A percentile compares a stretch with the other conserved stretches of the same genome.
Conservation (phyloP, 2,329 filamentous ascomycete species). For the Sphaerostilbella broomeana region DNA sequence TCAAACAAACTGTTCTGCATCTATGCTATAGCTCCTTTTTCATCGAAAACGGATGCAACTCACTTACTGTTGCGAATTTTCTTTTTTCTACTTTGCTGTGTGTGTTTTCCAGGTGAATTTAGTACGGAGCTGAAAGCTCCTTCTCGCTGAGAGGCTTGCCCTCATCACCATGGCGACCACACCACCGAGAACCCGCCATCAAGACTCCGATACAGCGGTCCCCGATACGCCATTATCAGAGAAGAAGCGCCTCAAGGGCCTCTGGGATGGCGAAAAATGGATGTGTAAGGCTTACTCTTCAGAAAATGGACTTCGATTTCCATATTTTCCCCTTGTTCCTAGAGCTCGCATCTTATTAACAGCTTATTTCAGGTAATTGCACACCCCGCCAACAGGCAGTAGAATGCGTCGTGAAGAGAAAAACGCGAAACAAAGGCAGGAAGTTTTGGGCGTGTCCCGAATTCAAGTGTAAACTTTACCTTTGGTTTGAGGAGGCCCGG, state of each 20-base stretch:
- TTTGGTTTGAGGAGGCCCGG: slow-evolving; percentile 37
- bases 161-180: slow-evolving; percentile 7
- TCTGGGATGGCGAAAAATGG: slow-evolving; percentile 29
- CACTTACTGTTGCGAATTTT: no score
- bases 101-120: no score
- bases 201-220: not conserved
- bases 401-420: slow-evolving; percentile 32
- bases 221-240: slow-evolving; percentile 20
- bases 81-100: no score
- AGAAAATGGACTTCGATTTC: no score
- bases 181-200: not conserved
- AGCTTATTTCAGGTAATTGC: slow-evolving; percentile 33
- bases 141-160: not conserved
- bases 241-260: slow-evolving; percentile 29
- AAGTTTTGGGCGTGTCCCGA: slow-evolving; percentile 38
- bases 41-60: no score
- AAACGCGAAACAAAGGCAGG: slow-evolving; percentile 33
- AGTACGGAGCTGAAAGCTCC: not conserved
- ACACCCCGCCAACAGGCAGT: slow-evolving; percentile 32
- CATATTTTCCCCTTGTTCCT: not conserved
- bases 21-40: no score
- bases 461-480: slow-evolving; percentile 35
- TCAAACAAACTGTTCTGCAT: no score
- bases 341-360: not conserved
- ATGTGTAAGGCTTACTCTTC: slow-evolving; percentile 27